Evolutionary conservation across 306 rosid species (phyloP), one percentile per base, ranked within the genome.

Genomic region (Astragalus membranaceus): DNA sequence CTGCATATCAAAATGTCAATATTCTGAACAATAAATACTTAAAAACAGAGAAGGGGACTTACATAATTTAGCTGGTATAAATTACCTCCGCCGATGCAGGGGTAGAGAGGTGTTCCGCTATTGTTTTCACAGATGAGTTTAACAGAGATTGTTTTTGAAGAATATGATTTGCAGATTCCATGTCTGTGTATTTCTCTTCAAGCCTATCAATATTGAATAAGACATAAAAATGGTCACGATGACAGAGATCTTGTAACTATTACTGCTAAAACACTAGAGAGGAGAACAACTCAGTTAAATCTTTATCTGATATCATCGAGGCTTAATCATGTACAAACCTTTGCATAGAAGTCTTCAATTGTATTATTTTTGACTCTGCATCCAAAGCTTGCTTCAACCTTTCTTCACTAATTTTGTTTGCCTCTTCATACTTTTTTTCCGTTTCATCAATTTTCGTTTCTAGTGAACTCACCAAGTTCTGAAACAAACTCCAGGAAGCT

Each of bases 361-460:
- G 87, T 79, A 89, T 84, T 64, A 95, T 89, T 84, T 91, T 89
- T 14, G 97, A 75, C 81, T 95, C 99, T 55, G 99, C 97, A 42
- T 95, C 99, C 79, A 85, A 76, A 35, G 99, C 92, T 84, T 91
- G 96, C 84, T 89, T 91, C 87, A 86, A 83, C 86, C 97, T 85
- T 77, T 95, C 99, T 82, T 91, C 96, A 58, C 99, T 89, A 70
- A 85, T 75, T 78, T 84, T 87, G 82, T 61, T 91, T 52, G 97
- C 92, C 83, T 88, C 93, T 81, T 82, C 97, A 66, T 82, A 95
- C 76, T 81, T 89, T 70, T 86, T 95, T 86, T 91, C 97, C 0
- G 99, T 91, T 79, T 87, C 97, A 78, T 78, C 99, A 74, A 95
- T 91, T 85, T 95, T 95, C 81, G 79, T 75, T 81, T 91, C 99